Evolutionary conservation across 306 rosid genomes (phyloP), one percentile per base, ranked within the genome.

Genomic region (Rosa chinensis): DNA sequence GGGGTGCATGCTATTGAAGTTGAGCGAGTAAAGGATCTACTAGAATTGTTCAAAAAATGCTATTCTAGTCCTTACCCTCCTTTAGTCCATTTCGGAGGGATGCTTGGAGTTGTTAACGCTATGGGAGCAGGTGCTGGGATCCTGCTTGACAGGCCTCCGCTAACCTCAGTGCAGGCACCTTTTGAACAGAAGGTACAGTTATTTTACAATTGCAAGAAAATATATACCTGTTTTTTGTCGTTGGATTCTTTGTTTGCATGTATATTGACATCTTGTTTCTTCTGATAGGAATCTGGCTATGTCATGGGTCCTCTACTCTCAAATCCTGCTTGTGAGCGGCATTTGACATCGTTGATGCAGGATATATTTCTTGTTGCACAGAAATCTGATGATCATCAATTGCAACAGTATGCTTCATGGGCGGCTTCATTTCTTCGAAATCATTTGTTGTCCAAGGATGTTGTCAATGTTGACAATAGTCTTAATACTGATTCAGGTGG

Each of bases 351-450:
- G 11, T 79, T 90, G 87, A 85, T 91, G 87, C 99, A 95, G 85
- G 99, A 95, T 78, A 80, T 95, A 83, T 95, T 90, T 91, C 98
- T 92, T 44, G 90, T 95, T 80, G 98, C 99, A 11, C 95, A 92
- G 84, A 90, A 85, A 82, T 88, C 97, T 77, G 90, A 91, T 86
- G 91, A 84, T 81, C 92, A 79, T 81, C 88, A 91, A 77, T 85
- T 91, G 72, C 95, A 87, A 79, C 96, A 92, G 69, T 85, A 85
- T 91, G 97, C 98, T 76, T 88, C 98, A 70, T 95, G 99, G 99
- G 89, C 86, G 17, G 92, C 89, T 25, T 82, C 93, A 50, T 89
- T 92, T 85, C 97, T 95, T 71, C 87, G 89, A 72, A 88, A 89
- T 68, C 85, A 83, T 85, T 79, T 95, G 64, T 87, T 85, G 89